phyloP scores from a whole-genome alignment of 352 stramenopile species.

The Phytophthora meadii region DNA sequence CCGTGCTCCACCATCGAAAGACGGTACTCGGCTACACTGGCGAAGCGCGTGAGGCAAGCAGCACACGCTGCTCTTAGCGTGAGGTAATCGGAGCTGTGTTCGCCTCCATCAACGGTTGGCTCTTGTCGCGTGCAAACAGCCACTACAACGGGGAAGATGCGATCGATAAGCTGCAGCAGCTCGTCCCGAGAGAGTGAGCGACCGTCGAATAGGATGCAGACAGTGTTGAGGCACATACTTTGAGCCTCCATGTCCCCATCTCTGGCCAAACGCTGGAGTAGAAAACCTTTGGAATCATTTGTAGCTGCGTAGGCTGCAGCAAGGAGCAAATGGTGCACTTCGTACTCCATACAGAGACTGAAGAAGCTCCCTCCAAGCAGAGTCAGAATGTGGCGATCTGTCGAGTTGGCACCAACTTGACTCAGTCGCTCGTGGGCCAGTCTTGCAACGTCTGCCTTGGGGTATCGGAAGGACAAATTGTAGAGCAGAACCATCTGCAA shows the following conservation, averaged over 20 bases:
- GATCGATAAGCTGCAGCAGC: constrained; percentile 47
- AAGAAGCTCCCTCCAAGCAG: constrained; percentile 66
- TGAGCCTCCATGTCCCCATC: constrained; percentile 46
- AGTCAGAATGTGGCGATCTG: constrained; percentile 32
- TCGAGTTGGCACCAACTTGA: constrained; percentile 35
- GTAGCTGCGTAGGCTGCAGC: constrained; percentile 27
- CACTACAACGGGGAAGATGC: constrained; percentile 55
- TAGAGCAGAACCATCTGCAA: constrained; percentile 76
- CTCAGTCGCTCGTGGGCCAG: constrained; percentile 45
- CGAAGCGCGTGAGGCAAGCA: constrained; percentile 75
- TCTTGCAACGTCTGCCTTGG: constrained; percentile 55
- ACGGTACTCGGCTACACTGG: constrained; percentile 61
- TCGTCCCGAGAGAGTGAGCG: constrained; percentile 47
- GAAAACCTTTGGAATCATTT: constrained; percentile 30
- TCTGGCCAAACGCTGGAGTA: constrained; percentile 45
- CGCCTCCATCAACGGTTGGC: not conserved
- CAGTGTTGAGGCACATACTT: constrained; percentile 65
- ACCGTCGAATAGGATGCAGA: constrained; percentile 73
- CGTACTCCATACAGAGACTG: constrained; percentile 71
- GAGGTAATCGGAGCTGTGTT: constrained; percentile 7
- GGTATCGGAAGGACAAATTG: constrained; percentile 79
- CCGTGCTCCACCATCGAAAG: constrained; percentile 57
- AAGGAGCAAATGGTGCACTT: constrained; percentile 55
- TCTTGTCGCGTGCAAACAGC: constrained; percentile 42
- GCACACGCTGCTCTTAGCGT: constrained; percentile 55